phyloP scores from a whole-genome alignment of 306 rosid species.

The Fagus sylvatica region DNA sequence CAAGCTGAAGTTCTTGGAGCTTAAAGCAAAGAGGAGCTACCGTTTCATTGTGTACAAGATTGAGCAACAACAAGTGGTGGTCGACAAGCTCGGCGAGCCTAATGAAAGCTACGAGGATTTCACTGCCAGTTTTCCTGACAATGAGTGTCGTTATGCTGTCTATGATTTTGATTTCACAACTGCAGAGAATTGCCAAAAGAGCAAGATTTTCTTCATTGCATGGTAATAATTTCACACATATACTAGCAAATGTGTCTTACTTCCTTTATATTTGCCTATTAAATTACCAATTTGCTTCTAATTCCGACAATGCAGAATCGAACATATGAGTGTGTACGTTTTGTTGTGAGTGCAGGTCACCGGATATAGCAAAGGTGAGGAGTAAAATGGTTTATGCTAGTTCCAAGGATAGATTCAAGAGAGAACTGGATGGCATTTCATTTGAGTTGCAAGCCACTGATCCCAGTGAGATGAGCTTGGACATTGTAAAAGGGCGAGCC shows the following conservation, averaged over 20 bases:
- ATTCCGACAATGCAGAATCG: too few relatives aligned
- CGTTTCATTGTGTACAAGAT: slow-evolving; percentile 81
- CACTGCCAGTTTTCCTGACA: slow-evolving; percentile 67
- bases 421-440: slow-evolving; percentile 85
- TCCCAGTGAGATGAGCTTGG: slow-evolving; percentile 95
- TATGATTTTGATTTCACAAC: slow-evolving; percentile 81
- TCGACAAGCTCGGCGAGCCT: slow-evolving; percentile 66
- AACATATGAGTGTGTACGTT: neutral
- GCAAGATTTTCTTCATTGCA: slow-evolving; percentile 93
- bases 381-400: slow-evolving; percentile 96
- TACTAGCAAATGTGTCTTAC: too few relatives aligned
- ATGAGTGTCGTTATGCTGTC: slow-evolving; percentile 88
- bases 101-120: slow-evolving; percentile 58
- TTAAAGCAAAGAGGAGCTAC: slow-evolving; percentile 65
- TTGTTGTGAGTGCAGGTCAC: slow-evolving; percentile 54
- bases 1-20: slow-evolving; percentile 73
- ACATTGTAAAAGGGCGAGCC: slow-evolving; percentile 71
- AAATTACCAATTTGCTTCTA: too few relatives aligned
- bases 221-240: slow-evolving; percentile 45
- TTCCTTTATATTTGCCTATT: too few relatives aligned
- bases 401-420: slow-evolving; percentile 90
- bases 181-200: slow-evolving; percentile 78
- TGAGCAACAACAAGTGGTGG: slow-evolving; percentile 59
- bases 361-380: slow-evolving; percentile 78
- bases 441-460: slow-evolving; percentile 91